These are phyloP conservation scores for Medicago ruthenica DNA, from an alignment of 306 rosid species.

Conservation along the genomic window DNA sequence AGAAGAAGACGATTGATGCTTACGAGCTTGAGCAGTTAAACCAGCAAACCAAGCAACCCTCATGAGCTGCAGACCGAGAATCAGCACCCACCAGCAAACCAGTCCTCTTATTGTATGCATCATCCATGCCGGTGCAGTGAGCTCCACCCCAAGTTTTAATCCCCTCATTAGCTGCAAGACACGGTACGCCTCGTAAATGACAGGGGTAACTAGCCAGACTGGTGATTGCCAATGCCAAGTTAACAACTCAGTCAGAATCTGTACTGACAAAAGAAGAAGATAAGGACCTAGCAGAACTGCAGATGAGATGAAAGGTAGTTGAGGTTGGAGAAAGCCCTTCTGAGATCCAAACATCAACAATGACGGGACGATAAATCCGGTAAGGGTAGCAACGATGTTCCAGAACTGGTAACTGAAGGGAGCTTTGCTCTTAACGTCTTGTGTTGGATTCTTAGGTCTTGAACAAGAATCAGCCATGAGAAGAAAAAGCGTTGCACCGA, in stretches of 20 bases:
- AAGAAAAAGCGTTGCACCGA: constrained; percentile 90
- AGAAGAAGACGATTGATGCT: constrained; percentile 39
- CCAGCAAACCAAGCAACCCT: constrained; percentile 98
- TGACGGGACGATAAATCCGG: constrained; percentile 71
- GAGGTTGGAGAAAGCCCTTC: constrained; percentile 74
- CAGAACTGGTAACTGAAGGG: constrained; percentile 91
- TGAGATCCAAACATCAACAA: constrained; percentile 67
- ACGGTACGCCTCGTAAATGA: constrained; percentile 81
- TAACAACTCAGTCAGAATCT: constrained; percentile 79
- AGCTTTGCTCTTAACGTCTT: constrained; percentile 68
- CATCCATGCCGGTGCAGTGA: constrained; percentile 79
- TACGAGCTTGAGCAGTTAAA: constrained; percentile 52
- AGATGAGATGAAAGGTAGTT: constrained; percentile 64
- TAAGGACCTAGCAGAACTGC: constrained; percentile 82
- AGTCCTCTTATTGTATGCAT: constrained; percentile 76
- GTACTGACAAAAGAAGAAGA: constrained; percentile 76
- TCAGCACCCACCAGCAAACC: constrained; percentile 95
- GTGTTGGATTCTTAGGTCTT: constrained; percentile 57
- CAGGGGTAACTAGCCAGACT: constrained; percentile 92
- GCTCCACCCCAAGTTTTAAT: constrained; percentile 79
- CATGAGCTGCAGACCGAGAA: constrained; percentile 91
- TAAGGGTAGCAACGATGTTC: constrained; percentile 73
- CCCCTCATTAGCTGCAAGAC: constrained; percentile 95
- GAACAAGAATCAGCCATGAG: constrained; percentile 94
- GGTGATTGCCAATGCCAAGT: constrained; percentile 98